Base-by-base conservation (phyloP, 2,329 filamentous ascomycete genomes). In the Neospermospora avenae region DNA sequence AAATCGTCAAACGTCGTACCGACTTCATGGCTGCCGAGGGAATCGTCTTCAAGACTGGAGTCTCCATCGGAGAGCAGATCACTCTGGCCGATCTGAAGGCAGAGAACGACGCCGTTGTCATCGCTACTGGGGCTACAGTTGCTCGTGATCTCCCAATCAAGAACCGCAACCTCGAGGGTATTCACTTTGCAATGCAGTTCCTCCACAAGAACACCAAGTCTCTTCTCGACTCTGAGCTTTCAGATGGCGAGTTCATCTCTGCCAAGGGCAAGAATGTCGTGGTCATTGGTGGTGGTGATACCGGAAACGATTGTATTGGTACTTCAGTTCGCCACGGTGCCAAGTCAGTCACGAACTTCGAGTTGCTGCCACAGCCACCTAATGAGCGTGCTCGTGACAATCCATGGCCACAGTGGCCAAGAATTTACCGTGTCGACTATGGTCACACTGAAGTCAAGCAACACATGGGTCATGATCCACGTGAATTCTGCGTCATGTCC, bases 101-200 rank as follows among this genome's bases (percentile, higher is more conserved):
- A 31, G 78, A 84, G 68, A 86, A 92, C 69, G 88, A 96, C 69
- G 91, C 92, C 20, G 92, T 97, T 24, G 84, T 97, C 66, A 89
- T 97, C 71, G 90, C 92, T 58, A 97, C 93, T 35, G 93, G 93
- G 74, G 91, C 93, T 41, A 97, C 93, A 24, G 91, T 97, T 63
- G 91, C 91, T 60, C 90, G 93, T 76, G 93, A 98, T 74, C 83
- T 97, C 57, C 92, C 92, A 64, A 96, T 96, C 72, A 90, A 92
- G 73, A 89, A 89, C 70, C 91, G 93, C 69, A 90, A 91, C 74
- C 81, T 96, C 7, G 86, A 93, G 51, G 93, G 93, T 56, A 90
- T 98, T 60, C 93, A 98, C 79, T 97, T 89, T 71, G 93, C 93
- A 67, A 98, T 97, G 93, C 88, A 96, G 76, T 97, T 97, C 82